These are phyloP conservation scores for Fonsecaea pugnacius DNA, from an alignment of 2,329 filamentous ascomycete genomes.

Conservation along the genomic window DNA sequence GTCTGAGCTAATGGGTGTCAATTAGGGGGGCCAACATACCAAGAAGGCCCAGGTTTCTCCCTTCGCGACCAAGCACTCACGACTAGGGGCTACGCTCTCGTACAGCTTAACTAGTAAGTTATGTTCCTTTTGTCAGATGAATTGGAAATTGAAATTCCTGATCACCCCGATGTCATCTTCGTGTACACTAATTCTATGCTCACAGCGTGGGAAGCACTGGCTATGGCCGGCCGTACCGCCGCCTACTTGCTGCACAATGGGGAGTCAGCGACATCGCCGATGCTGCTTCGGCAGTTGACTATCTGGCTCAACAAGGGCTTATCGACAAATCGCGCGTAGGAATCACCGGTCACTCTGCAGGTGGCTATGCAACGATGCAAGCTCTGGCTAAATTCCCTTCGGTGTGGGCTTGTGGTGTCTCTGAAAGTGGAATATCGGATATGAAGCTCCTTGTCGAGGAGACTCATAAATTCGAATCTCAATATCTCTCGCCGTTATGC, in stretches of 20 bases:
- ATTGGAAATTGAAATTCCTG: background rate
- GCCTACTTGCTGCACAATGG: constrained; percentile 56
- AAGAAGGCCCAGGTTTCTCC: constrained; percentile 50
- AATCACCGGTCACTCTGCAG: constrained; percentile 58
- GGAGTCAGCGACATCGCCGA: constrained; percentile 59
- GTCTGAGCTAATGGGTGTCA: background rate
- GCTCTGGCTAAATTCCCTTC: constrained; percentile 53
- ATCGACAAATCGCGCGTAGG: constrained; percentile 50
- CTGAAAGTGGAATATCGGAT: constrained; percentile 58
- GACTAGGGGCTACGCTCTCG: constrained; percentile 46
- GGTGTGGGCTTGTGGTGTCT: constrained; percentile 56
- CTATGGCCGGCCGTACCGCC: constrained; percentile 57
- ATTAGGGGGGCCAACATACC: constrained; percentile 51
- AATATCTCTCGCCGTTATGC: constrained; percentile 56
- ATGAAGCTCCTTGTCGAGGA: constrained; percentile 52
- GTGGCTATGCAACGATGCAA: constrained; percentile 60
- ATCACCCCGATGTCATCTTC: constrained; percentile 33
- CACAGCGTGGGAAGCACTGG: constrained; percentile 61
- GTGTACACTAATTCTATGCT: constrained; percentile 55
- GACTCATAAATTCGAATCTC: constrained; percentile 63
- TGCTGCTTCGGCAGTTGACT: constrained; percentile 52
- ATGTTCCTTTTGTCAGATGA: background rate
- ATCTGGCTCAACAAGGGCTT: constrained; percentile 46
- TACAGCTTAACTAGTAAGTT: constrained; percentile 1
- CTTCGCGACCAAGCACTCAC: constrained; percentile 58